These are phyloP conservation scores for Kickxella alabastrina DNA, from an alignment of 192 early-diverging fungal species.

Conservation along the genomic window DNA sequence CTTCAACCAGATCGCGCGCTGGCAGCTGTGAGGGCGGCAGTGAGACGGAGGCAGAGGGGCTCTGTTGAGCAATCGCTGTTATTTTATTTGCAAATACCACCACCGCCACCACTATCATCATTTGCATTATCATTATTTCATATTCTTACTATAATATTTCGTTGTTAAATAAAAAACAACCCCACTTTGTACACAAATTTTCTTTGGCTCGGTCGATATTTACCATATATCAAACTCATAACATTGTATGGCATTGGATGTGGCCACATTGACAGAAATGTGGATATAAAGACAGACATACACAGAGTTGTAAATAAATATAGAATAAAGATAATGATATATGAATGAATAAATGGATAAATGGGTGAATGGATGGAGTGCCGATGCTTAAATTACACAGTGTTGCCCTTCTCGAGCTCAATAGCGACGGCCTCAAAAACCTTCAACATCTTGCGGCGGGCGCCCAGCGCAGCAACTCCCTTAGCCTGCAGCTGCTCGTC, in stretches of 20 bases:
- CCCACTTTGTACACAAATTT: no score
- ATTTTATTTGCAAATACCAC: background rate
- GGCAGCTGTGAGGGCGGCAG: no score
- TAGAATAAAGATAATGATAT: conserved; percentile 2
- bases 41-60: no score
- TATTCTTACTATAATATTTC: background rate
- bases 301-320: background rate
- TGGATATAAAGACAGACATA: no score
- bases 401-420: conserved; percentile 6
- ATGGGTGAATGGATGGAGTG: background rate
- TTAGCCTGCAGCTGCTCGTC: conserved; percentile 77
- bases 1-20: conserved; percentile 45
- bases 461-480: conserved; percentile 91
- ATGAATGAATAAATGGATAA: background rate
- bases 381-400: conserved; percentile 11
- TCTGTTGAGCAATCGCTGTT: no score
- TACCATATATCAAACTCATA: no score
- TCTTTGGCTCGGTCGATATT: no score
- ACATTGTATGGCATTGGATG: no score
- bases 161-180: background rate
- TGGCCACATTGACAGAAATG: no score
- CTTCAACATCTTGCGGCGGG: conserved; percentile 93
- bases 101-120: no score
- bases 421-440: conserved; percentile 71
- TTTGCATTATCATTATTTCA: background rate